Evolutionary conservation across 139 green algal genomes (phyloP).

Genomic region (Asterochloris sp.): DNA sequence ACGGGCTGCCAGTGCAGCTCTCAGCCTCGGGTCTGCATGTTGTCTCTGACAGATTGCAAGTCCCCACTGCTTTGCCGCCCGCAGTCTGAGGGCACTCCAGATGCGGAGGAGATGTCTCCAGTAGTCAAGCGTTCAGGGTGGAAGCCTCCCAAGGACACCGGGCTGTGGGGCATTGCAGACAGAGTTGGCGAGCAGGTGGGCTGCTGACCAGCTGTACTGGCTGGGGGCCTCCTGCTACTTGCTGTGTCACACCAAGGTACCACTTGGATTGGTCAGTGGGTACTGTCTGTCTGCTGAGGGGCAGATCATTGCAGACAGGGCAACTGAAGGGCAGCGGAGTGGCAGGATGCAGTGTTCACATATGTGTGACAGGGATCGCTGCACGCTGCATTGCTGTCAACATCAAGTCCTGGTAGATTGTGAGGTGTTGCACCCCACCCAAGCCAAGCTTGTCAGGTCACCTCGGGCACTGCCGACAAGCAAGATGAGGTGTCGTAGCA

Average conservation of each 20-base stretch:
- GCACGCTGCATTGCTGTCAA: too few relatives aligned
- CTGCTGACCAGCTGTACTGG: not conserved
- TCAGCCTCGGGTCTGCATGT: too few relatives aligned
- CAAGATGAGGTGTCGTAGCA: too few relatives aligned
- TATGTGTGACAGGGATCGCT: too few relatives aligned
- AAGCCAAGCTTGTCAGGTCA: too few relatives aligned
- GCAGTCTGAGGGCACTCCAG: slow-evolving; percentile 69
- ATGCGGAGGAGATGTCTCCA: slow-evolving; percentile 71
- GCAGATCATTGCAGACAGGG: too few relatives aligned
- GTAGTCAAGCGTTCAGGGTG: slow-evolving; percentile 73
- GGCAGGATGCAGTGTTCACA: too few relatives aligned
- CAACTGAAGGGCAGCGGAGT: too few relatives aligned
- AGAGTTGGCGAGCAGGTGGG: slow-evolving; percentile 28
- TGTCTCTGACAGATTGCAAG: not conserved
- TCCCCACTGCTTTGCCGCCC: not conserved
- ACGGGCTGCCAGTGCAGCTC: too few relatives aligned
- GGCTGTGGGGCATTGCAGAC: slow-evolving; percentile 76
- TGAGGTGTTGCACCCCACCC: too few relatives aligned
- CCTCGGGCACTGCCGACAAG: too few relatives aligned
- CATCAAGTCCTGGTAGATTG: too few relatives aligned
- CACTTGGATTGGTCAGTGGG: not conserved
- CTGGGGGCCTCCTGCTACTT: not conserved
- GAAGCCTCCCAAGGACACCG: slow-evolving; percentile 74
- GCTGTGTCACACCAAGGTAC: not conserved
- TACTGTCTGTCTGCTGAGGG: not conserved